These are phyloP conservation scores for Lachancea thermotolerans DNA, from an alignment of 805 yeast species.

Conservation along the genomic window DNA sequence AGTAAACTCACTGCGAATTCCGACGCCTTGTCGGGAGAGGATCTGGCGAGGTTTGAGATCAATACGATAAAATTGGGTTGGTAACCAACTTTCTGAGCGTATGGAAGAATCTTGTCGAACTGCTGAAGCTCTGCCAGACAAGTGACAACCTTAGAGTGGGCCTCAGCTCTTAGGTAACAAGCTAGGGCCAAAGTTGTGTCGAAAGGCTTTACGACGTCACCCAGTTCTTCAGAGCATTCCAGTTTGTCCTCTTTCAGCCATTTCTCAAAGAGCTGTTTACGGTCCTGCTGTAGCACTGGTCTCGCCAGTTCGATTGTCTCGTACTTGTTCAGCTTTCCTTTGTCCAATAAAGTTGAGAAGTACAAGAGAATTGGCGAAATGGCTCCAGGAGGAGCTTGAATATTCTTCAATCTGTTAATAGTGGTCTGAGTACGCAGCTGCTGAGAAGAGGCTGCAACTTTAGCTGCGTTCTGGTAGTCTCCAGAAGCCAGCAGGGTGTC, in stretches of 20 bases:
- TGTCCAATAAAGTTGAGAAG: slow-evolving; percentile 83
- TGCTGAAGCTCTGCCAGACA: slow-evolving; percentile 93
- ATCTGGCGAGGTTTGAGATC: slow-evolving; percentile 83
- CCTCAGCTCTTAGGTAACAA: slow-evolving; percentile 76
- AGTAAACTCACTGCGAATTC: slow-evolving; percentile 90
- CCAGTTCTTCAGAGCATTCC: slow-evolving; percentile 92
- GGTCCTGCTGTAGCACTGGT: slow-evolving; percentile 92
- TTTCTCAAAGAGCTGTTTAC: slow-evolving; percentile 88
- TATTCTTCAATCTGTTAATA: slow-evolving; percentile 81
- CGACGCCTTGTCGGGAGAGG: slow-evolving; percentile 95
- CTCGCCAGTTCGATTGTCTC: slow-evolving; percentile 93
- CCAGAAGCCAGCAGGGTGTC: slow-evolving; percentile 77
- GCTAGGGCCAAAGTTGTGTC: slow-evolving; percentile 84
- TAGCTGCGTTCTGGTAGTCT: slow-evolving; percentile 88
- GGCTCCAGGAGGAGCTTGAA: slow-evolving; percentile 90
- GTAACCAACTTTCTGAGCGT: slow-evolving; percentile 82
- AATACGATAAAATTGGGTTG: slow-evolving; percentile 85
- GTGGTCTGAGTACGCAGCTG: slow-evolving; percentile 92
- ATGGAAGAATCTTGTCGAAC: slow-evolving; percentile 91
- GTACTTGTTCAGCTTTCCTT: slow-evolving; percentile 84
- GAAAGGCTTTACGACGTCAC: slow-evolving; percentile 87
- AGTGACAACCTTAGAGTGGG: slow-evolving; percentile 83
- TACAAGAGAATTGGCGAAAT: slow-evolving; percentile 91
- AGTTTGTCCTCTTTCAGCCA: slow-evolving; percentile 95
- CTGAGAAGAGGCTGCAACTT: slow-evolving; percentile 91